These are phyloP conservation scores for Pyrus bretschneideri DNA, from an alignment of 306 rosid genomes.

Conservation along the genomic window DNA sequence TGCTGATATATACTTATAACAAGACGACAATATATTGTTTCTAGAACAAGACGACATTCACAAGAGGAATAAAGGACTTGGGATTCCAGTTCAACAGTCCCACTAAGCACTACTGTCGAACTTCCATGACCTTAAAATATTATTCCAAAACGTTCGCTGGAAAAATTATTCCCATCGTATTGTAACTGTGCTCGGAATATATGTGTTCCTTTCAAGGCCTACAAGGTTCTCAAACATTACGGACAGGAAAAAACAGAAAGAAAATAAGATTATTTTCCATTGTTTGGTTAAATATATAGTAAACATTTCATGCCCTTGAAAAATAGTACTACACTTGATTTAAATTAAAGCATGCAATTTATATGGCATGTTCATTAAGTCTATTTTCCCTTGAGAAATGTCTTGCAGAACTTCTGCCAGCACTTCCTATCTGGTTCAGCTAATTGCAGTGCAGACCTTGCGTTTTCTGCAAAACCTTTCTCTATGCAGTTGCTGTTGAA, in stretches of 20 bases:
- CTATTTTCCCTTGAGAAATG: slow-evolving; percentile 44
- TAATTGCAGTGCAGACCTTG: slow-evolving; percentile 30
- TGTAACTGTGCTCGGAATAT: background rate
- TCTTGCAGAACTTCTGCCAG: slow-evolving; percentile 51
- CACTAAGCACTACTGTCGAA: background rate
- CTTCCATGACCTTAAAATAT: background rate
- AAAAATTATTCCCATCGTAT: background rate
- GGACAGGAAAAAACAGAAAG: background rate
- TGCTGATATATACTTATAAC: no score
- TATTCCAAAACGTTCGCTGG: background rate
- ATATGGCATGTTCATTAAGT: background rate
- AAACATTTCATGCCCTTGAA: no score
- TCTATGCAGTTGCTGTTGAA: slow-evolving; percentile 28
- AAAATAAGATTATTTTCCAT: no score
- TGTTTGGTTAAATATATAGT: no score
- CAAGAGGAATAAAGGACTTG: background rate
- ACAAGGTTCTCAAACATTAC: background rate
- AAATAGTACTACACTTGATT: background rate
- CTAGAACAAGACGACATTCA: no score
- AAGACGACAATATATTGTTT: no score
- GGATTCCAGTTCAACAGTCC: background rate
- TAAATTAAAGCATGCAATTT: background rate
- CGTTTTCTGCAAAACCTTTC: slow-evolving; percentile 44
- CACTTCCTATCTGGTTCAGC: slow-evolving; percentile 46
- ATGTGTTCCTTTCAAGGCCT: background rate